Base-by-base conservation (phyloP, 192 early-diverging fungal species). In the Coemansia reversa region DNA sequence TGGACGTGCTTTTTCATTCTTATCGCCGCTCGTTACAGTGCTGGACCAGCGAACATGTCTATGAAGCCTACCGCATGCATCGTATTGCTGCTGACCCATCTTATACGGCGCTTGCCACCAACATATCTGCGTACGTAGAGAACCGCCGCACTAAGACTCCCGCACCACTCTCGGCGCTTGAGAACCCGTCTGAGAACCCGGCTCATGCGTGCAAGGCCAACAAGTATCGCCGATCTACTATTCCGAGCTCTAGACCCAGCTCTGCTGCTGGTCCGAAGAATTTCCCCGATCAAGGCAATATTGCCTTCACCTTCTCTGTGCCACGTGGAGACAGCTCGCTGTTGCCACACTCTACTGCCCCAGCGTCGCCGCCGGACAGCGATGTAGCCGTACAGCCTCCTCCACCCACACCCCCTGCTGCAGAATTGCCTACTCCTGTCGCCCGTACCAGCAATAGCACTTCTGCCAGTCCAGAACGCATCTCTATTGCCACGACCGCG, bases 11-110 rank as follows among this genome's bases (percentile, higher is more conserved):
- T 9, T 81, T 91, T 57, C 74, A 85, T 55, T 95, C 93, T 8
- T 96, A 95, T 81, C 85, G 96, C 74, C 88, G 91, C 63, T 93
- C 94, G 66, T 85, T 98, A 57, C 90, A 88, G 58, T 88, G 89
- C 74, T 90, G 89, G 70, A 95, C 95, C 30, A 85, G 88, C 52
- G 75, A 87, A 35, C 72, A 93, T 9, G 85, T 91, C 58, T 98
- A 97, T 68, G 95, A 98, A 71, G 83, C 86, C 42, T 98, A 93
- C 84, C 87, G 97, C 51, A 62, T 63, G 67, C 64, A 58, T 39
- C 58, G 65, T 8, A 58, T 75, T 33, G 62, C 65, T 2, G 51
- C 58, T 0, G 74, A 81, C 39, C 62, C 73, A 0, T 50, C 23
- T 1, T 79, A 69, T 49, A 24, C 35, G n/a, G 57, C 51, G 5